These are phyloP conservation scores for Nemania bipapillata DNA, from an alignment of 2,329 filamentous ascomycete species.

Conservation along the genomic window DNA sequence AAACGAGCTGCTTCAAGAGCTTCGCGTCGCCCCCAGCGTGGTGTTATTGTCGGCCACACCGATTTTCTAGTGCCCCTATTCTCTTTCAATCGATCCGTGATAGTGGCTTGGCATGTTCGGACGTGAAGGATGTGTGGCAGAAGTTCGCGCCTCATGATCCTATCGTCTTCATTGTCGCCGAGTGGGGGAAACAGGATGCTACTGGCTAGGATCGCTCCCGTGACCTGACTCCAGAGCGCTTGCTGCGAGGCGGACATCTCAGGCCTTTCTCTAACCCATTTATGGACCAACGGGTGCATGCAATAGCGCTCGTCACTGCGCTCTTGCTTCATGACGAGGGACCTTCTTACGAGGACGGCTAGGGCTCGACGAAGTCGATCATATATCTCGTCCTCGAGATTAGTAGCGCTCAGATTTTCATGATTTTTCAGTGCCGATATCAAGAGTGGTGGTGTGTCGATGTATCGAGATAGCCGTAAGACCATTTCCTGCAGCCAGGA, in stretches of 20 bases:
- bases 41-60: too few species aligned
- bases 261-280: slow-evolving; percentile 11
- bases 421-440: background rate
- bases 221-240: slow-evolving; percentile 1
- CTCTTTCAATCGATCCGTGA: background rate
- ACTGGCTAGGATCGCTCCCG: slow-evolving; percentile 1
- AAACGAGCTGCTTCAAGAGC: background rate
- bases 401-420: background rate
- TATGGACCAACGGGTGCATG: slow-evolving; percentile 15
- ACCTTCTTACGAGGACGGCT: background rate
- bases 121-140: slow-evolving; percentile 12
- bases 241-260: background rate
- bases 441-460: background rate
- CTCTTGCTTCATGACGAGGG: background rate
- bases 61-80: background rate
- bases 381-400: background rate
- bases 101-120: background rate
- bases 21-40: too few species aligned
- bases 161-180: background rate
- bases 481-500: background rate
- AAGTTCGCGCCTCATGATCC: background rate
- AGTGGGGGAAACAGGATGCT: background rate
- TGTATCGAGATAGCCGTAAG: background rate
- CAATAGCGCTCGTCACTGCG: background rate
- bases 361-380: slow-evolving; percentile 1